phyloP scores from a whole-genome alignment of 1,139 yeast genomes.

The Nakaseomyces uthaithaninus region DNA sequence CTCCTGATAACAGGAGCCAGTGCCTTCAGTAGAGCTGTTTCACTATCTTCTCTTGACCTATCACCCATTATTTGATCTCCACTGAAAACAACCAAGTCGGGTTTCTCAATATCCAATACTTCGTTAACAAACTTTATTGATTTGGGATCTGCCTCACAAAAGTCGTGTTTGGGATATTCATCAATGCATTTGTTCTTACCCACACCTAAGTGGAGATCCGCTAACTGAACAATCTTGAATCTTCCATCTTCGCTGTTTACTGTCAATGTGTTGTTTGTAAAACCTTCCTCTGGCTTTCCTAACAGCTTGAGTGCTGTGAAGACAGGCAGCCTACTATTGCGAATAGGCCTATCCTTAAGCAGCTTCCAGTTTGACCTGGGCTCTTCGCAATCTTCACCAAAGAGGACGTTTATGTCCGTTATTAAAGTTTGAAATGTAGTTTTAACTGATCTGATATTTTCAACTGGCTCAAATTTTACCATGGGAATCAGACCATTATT shows the following conservation, averaged over 20 bases:
- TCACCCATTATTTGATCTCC: conserved; percentile 71
- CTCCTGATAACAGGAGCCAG: conserved; percentile 60
- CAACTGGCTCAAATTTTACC: neutral
- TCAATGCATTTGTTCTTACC: conserved; percentile 71
- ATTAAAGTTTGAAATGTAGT: conserved; percentile 13
- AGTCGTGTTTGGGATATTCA: conserved; percentile 45
- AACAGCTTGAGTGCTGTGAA: conserved; percentile 7
- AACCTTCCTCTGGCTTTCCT: conserved; percentile 7
- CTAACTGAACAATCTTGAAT: conserved; percentile 74
- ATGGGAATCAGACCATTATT: neutral
- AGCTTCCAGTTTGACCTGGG: conserved; percentile 70
- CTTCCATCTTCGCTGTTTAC: conserved; percentile 36
- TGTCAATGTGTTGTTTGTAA: conserved; percentile 9
- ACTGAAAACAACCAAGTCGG: conserved; percentile 72
- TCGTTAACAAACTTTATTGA: conserved; percentile 53
- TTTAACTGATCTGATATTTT: neutral
- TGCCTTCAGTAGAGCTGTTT: conserved; percentile 68
- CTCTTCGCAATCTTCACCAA: conserved; percentile 65
- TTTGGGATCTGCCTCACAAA: conserved; percentile 68
- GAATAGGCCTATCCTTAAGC: conserved; percentile 28
- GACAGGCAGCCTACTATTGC: conserved; percentile 7
- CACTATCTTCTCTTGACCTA: conserved; percentile 65
- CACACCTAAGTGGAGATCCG: conserved; percentile 78
- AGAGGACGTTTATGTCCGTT: conserved; percentile 51
- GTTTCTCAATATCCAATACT: conserved; percentile 63